Evolutionary conservation across 2,329 filamentous ascomycete species (phyloP).

Genomic region (Xylariaceae sp.): DNA sequence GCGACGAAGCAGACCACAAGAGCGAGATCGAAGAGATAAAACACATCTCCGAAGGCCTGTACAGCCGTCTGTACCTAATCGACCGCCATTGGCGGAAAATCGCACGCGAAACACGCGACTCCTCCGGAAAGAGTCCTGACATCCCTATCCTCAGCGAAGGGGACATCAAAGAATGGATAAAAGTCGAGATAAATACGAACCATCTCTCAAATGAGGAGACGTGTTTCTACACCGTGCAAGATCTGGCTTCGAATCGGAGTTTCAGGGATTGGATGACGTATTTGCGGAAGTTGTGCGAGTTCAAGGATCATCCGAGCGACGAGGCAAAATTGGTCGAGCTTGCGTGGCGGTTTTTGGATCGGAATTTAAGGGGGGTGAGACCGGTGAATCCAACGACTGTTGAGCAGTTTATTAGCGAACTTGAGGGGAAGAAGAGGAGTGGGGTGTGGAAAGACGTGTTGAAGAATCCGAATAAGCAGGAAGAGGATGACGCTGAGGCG

Average conservation of each 20-base stretch:
- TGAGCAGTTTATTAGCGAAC: slow-evolving; percentile 31
- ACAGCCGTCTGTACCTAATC: slow-evolving; percentile 34
- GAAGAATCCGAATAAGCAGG: slow-evolving; percentile 29
- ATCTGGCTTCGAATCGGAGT: slow-evolving; percentile 27
- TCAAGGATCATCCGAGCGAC: slow-evolving; percentile 29
- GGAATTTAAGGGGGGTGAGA: slow-evolving; percentile 32
- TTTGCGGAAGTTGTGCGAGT: slow-evolving; percentile 26
- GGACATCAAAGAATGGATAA: slow-evolving; percentile 32
- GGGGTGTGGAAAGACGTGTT: slow-evolving; percentile 30
- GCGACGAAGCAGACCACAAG: slow-evolving; percentile 8
- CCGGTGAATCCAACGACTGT: slow-evolving; percentile 24
- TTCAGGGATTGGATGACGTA: slow-evolving; percentile 36
- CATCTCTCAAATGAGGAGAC: slow-evolving; percentile 28
- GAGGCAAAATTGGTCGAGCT: slow-evolving; percentile 37
- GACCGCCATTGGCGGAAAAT: slow-evolving; percentile 35
- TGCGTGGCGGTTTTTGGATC: slow-evolving; percentile 41
- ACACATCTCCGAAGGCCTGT: slow-evolving; percentile 30
- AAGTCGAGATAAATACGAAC: slow-evolving; percentile 29
- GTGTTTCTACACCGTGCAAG: slow-evolving; percentile 36
- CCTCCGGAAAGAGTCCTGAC: slow-evolving; percentile 7
- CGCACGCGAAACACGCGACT: slow-evolving; percentile 23
- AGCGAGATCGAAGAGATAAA: slow-evolving; percentile 35
- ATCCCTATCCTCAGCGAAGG: slow-evolving; percentile 33
- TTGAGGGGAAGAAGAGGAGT: slow-evolving; percentile 25
- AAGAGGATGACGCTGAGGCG: slow-evolving; percentile 30